Conservation (phyloP, 768 basidiomycete genomes). For the Pulveroboletus sp. region DNA sequence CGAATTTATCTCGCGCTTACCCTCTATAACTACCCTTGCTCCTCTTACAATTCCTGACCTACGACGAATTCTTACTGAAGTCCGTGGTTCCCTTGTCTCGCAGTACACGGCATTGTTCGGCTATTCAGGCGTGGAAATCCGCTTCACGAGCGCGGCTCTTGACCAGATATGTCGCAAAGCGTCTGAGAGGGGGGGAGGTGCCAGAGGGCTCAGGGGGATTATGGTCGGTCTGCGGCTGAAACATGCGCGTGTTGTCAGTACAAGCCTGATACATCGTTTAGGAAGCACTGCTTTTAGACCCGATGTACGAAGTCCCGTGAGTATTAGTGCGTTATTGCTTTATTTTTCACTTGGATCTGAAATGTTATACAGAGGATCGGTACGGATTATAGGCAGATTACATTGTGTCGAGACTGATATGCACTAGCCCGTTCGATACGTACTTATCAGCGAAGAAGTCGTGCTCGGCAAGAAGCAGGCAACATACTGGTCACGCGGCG, state of each 20-base stretch:
- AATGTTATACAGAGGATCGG: slow-evolving; percentile 53
- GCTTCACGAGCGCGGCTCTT: slow-evolving; percentile 80
- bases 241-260: not conserved
- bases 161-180: slow-evolving; percentile 82
- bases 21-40: slow-evolving; percentile 81
- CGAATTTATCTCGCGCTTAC: slow-evolving; percentile 92
- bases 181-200: slow-evolving; percentile 81
- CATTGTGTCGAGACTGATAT: slow-evolving; percentile 7
- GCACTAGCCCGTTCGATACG: slow-evolving; percentile 68
- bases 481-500: slow-evolving; percentile 72
- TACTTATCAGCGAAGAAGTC: slow-evolving; percentile 74
- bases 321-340: slow-evolving; percentile 31
- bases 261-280: slow-evolving; percentile 24
- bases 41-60: slow-evolving; percentile 81
- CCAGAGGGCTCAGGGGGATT: slow-evolving; percentile 84
- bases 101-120: slow-evolving; percentile 86
- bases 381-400: slow-evolving; percentile 32
- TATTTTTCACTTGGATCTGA: slow-evolving; percentile 3
- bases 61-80: slow-evolving; percentile 87
- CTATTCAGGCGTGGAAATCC: slow-evolving; percentile 81
- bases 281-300: slow-evolving; percentile 80
- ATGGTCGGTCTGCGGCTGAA: slow-evolving; percentile 50
- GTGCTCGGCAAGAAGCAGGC: slow-evolving; percentile 63
- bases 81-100: slow-evolving; percentile 85
- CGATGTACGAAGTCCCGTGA: slow-evolving; percentile 93